Evolutionary conservation across 2,329 filamentous ascomycete species (phyloP).

Genomic region (Eutypa lata): DNA sequence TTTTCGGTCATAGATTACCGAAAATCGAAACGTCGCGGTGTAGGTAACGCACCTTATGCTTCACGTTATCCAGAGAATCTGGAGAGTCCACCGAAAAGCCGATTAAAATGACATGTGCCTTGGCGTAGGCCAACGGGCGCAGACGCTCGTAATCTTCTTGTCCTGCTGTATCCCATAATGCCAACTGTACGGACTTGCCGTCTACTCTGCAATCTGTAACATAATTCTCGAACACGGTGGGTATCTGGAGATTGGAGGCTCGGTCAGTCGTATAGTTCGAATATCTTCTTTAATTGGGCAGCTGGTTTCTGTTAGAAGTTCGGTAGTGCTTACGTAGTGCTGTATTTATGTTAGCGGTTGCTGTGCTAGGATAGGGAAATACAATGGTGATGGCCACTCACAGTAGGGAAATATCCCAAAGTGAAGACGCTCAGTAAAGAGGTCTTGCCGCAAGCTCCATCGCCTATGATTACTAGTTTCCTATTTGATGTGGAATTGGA

Average conservation of each 20-base stretch:
- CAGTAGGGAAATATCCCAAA: constrained; percentile 94
- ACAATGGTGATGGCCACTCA: constrained; percentile 47
- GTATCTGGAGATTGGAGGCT: constrained; percentile 56
- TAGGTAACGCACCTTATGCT: constrained; percentile 70
- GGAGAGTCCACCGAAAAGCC: constrained; percentile 94
- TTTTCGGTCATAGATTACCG: no score
- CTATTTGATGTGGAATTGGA: constrained; percentile 9
- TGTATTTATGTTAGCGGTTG: constrained; percentile 31
- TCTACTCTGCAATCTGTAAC: constrained; percentile 98
- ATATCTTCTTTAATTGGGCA: constrained; percentile 1
- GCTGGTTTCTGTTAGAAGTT: background rate
- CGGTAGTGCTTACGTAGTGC: constrained; percentile 53
- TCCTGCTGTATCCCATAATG: constrained; percentile 98
- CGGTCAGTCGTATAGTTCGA: constrained; percentile 10
- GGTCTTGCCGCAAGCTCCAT: constrained; percentile 94
- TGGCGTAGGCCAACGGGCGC: constrained; percentile 90
- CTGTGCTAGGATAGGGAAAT: constrained; percentile 3
- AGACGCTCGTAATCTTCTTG: constrained; percentile 98
- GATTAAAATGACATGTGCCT: constrained; percentile 95
- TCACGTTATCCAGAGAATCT: constrained; percentile 96
- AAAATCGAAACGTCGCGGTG: constrained; percentile 2
- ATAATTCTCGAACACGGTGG: constrained; percentile 99
- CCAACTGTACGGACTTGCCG: constrained; percentile 96
- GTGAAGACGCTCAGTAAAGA: constrained; percentile 97
- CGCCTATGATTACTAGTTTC: constrained; percentile 34